Conservation (phyloP, 2,329 filamentous ascomycete genomes). For the Pezicula neosporulosa region DNA sequence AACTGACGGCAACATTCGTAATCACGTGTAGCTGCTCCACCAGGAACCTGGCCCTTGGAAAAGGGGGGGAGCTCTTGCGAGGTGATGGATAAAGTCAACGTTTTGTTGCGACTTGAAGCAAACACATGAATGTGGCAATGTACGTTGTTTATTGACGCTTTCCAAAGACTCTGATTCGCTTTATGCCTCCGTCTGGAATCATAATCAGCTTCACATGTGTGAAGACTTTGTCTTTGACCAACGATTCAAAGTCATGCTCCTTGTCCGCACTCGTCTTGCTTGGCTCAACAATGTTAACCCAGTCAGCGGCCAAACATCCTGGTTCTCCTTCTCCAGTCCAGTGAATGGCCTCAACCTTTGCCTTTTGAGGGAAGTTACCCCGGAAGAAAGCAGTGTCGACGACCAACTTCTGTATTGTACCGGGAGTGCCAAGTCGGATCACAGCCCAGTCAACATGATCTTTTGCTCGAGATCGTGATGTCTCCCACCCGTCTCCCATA, state of each 20-base stretch:
- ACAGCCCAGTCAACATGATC: conserved; percentile 80
- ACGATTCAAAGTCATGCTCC: conserved; percentile 63
- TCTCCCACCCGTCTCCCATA: conserved; percentile 91
- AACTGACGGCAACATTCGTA: too few species aligned
- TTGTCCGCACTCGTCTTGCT: conserved; percentile 69
- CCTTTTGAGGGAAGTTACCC: conserved; percentile 79
- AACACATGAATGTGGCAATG: too few species aligned
- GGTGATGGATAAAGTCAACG: neutral
- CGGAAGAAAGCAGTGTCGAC: conserved; percentile 82
- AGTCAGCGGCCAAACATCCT: conserved; percentile 52
- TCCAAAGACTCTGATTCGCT: conserved; percentile 77
- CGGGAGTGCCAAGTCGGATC: conserved; percentile 66
- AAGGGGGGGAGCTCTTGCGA: neutral
- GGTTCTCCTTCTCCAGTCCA: conserved; percentile 53
- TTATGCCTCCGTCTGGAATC: conserved; percentile 90
- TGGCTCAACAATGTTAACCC: conserved; percentile 63
- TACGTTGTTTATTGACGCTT: conserved; percentile 38
- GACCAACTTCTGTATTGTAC: conserved; percentile 61
- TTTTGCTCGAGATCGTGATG: conserved; percentile 67
- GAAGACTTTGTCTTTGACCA: conserved; percentile 56
- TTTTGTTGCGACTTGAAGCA: neutral
- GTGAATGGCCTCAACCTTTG: conserved; percentile 61
- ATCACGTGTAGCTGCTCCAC: too few species aligned
- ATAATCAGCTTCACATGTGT: conserved; percentile 83
- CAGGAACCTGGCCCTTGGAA: too few species aligned